Percentiles rank a stretch among this genome's conserved stretches.
phyloP scores from a whole-genome alignment of 2,329 filamentous ascomycete species.

The Daldinia eschscholtzii region DNA sequence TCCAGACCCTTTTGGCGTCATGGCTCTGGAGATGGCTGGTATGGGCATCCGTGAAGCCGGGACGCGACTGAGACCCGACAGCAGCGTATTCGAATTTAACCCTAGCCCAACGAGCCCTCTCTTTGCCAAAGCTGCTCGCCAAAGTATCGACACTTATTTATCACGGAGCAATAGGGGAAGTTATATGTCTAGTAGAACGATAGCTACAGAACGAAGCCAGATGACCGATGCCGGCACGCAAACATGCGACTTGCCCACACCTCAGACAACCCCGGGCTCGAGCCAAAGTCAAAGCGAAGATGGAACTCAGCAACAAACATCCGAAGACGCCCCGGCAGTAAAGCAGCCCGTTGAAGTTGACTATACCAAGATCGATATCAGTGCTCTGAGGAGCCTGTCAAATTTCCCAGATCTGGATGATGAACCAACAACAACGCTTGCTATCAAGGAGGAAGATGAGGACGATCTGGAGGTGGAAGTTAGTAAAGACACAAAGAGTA shows the following conservation, averaged over 20 bases:
- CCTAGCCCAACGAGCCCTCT: constrained; percentile 81
- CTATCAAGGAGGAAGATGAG: constrained; percentile 36
- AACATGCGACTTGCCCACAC: constrained; percentile 64
- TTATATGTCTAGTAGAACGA: constrained; percentile 77
- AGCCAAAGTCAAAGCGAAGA: constrained; percentile 68
- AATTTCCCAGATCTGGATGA: constrained; percentile 57
- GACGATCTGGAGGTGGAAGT: constrained; percentile 18
- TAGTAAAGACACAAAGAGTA: constrained; percentile 12
- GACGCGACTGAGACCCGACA: constrained; percentile 77
- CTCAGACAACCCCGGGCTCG: constrained; percentile 67
- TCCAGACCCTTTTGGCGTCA: constrained; percentile 91
- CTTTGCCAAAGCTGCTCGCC: constrained; percentile 69
- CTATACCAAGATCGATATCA: constrained; percentile 70
- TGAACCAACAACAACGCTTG: constrained; percentile 38
- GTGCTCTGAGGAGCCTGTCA: constrained; percentile 62
- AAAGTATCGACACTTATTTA: constrained; percentile 75
- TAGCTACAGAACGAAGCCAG: constrained; percentile 70
- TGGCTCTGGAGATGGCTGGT: constrained; percentile 90
- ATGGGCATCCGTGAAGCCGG: constrained; percentile 93
- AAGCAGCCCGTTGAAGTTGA: constrained; percentile 66
- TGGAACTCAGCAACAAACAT: constrained; percentile 58
- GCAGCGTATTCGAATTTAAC: constrained; percentile 85
- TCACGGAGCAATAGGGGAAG: constrained; percentile 77
- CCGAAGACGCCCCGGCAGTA: constrained; percentile 57
- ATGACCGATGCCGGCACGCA: constrained; percentile 78